Evolutionary conservation across 176 grass and related monocot species (phyloP), one percentile per base, ranked within the genome.

Genomic region (Dendrocalamus sinicus): DNA sequence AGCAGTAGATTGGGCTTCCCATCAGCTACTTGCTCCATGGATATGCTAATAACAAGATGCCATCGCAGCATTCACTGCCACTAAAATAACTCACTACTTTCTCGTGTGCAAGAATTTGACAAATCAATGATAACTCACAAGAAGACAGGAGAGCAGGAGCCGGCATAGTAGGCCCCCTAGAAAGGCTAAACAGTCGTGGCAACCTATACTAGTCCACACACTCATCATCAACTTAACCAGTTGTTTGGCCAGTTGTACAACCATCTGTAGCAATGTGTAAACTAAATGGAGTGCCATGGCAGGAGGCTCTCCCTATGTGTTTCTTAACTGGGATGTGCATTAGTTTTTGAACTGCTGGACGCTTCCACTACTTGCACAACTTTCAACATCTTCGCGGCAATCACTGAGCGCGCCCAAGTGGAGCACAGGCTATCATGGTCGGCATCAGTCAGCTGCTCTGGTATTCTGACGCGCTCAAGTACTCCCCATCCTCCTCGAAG

Each of bases 401-500:
- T 39, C 46, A 12, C 14, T 2, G 16, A 73, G 53, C 47, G 7
- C 22, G 11, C 55, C 12, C 40, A 74, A 52, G 46, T 66, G 37
- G 23, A 43, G 73, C 22, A 20, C 19, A 4, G 7, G 50, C 45
- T 40, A 69, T 17, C 22, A 75, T 14, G 22, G n/a, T 41, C 50
- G 51, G 17, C 9, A 0, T 52, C 19, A 70, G 39, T 80, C 69
- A 87, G 69, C 23, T 80, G 75, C 51, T 63, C 81, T 75, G 51
- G 61, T 98, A 98, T 47, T 98, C 93, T 0, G 93, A 98, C 73
- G 96, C 93, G 35, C 96, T 95, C 61, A 87, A 66, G 59, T 95
- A 95, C 69, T 98, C 96, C 2, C 93, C 93, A 11, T 94, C 86
- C 86, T 95, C 91, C 82, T 92, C 93, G 2, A 98, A 98, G 77